phyloP scores from a whole-genome alignment of 2,329 filamentous ascomycete species.

The Sordariomycetes sp. region DNA sequence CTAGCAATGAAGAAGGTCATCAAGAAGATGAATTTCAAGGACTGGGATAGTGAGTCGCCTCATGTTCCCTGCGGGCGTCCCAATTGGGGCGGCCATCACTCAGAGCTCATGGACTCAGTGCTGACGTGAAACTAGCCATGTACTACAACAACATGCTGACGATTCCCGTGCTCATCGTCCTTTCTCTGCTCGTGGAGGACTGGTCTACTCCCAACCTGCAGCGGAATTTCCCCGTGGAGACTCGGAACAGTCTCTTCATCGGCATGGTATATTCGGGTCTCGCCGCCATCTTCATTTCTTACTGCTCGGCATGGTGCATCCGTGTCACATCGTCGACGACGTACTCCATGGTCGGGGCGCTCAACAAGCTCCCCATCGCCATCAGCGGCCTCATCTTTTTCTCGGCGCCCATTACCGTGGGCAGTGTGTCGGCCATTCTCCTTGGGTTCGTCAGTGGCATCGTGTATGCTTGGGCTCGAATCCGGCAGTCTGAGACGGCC shows the following conservation, averaged over 20 bases:
- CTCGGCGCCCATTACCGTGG: slow-evolving; percentile 81
- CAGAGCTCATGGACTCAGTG: not conserved
- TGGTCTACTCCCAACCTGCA: slow-evolving; percentile 78
- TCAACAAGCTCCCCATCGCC: slow-evolving; percentile 97
- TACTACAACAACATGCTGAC: slow-evolving; percentile 99
- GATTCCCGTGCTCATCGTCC: slow-evolving; percentile 77
- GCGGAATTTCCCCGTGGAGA: slow-evolving; percentile 77
- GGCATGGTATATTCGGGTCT: slow-evolving; percentile 93
- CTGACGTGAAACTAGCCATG: slow-evolving; percentile 55
- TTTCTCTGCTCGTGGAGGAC: slow-evolving; percentile 75
- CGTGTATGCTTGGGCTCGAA: slow-evolving; percentile 78
- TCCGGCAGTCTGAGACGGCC: slow-evolving; percentile 58
- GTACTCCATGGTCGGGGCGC: slow-evolving; percentile 94
- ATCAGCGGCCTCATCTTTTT: slow-evolving; percentile 91
- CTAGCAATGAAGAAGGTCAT: slow-evolving; percentile 96
- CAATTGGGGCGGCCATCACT: not conserved
- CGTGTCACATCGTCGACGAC: slow-evolving; percentile 95
- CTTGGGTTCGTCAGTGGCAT: slow-evolving; percentile 87
- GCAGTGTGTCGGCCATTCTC: slow-evolving; percentile 80
- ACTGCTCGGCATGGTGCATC: slow-evolving; percentile 97
- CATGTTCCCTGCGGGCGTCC: too few species aligned
- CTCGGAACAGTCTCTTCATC: slow-evolving; percentile 65
- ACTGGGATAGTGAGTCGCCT: slow-evolving; percentile 80
- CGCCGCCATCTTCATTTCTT: slow-evolving; percentile 95
- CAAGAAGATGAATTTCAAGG: slow-evolving; percentile 99